Evolutionary conservation across 768 basidiomycete species (phyloP), one percentile per base, ranked within the genome.

Genomic region (Rhodosporidiobolus sp.): DNA sequence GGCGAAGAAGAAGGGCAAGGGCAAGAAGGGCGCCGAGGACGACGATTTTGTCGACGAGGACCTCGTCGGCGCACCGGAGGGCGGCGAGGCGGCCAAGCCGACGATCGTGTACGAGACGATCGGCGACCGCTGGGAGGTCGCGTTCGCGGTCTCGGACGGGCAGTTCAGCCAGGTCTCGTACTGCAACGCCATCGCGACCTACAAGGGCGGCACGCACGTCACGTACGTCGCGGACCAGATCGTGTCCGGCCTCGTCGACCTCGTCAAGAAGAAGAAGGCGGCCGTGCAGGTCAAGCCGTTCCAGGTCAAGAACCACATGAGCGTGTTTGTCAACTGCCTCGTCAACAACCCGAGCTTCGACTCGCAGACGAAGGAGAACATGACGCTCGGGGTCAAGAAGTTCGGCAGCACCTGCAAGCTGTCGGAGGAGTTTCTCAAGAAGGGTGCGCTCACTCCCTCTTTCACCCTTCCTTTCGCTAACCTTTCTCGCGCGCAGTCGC

Each of bases 291-390:
- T 98, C 78, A 98, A 97, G 81, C 86, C 91, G 24, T 86, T 88
- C 64, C 93, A 96, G 82, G 89, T 98, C 83, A 95, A 92, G 85
- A 94, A 90, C 78, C 94, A 99, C 80, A 93, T 99, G 88, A 94
- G 92, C 92, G 86, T 99, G 65, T 99, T 98, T 78, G 88, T 99
- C 79, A 98, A 97, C 78, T 88, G 92, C 22, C 84, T 96, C 71
- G 89, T 99, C 76, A 94, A 95, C 83, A 99, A 99, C 79, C 95
- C 96, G 16, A 92, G 93, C 1, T 99, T 99, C 82, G 95, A 99
- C 85, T 94, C 92, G 85, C 96, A 99, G 82, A 97, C 96, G 49
- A 99, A 99, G 83, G 96, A 99, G 81, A 90, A 88, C 8, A 83
- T 99, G 76, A 98, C 94, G 2, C 83, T 97, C 56, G 88, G 89